These are phyloP conservation scores for Pythium insidiosum DNA, from an alignment of 352 stramenopile genomes.

Conservation along the genomic window DNA sequence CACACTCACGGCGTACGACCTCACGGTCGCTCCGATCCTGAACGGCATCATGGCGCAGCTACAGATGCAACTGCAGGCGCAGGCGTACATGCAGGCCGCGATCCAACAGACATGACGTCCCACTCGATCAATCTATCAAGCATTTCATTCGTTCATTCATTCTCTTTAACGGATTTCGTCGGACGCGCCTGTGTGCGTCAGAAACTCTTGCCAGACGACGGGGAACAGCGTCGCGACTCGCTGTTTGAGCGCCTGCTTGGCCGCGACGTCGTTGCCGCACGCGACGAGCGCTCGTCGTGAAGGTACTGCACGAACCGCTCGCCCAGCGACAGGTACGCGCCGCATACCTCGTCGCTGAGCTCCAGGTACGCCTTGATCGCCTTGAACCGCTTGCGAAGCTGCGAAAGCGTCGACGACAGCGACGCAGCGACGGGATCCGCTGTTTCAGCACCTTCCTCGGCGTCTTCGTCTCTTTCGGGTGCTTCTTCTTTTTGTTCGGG, in stretches of 20 bases:
- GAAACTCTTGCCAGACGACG: slow-evolving; percentile 61
- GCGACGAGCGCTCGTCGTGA: slow-evolving; percentile 21
- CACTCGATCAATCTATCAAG: too few species aligned
- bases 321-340: slow-evolving; percentile 39
- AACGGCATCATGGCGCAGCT: too few species aligned
- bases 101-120: too few species aligned
- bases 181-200: slow-evolving; percentile 43
- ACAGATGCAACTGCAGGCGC: too few species aligned
- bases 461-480: slow-evolving; percentile 16
- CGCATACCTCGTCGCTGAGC: slow-evolving; percentile 26
- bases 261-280: slow-evolving; percentile 4
- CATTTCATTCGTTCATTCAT: too few species aligned
- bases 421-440: neutral
- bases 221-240: slow-evolving; percentile 63
- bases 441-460: slow-evolving; percentile 2
- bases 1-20: too few species aligned
- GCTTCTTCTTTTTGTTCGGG: slow-evolving; percentile 7
- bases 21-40: too few species aligned
- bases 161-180: too few species aligned
- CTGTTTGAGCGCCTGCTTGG: slow-evolving; percentile 27
- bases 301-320: slow-evolving; percentile 59
- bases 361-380: slow-evolving; percentile 45
- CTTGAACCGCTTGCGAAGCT: slow-evolving; percentile 39
- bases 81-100: too few species aligned
- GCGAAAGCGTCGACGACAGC: slow-evolving; percentile 5